Evolutionary conservation across 1,139 yeast species (phyloP), one percentile per base, ranked within the genome.

Genomic region (Debaryomyces fabryi): DNA sequence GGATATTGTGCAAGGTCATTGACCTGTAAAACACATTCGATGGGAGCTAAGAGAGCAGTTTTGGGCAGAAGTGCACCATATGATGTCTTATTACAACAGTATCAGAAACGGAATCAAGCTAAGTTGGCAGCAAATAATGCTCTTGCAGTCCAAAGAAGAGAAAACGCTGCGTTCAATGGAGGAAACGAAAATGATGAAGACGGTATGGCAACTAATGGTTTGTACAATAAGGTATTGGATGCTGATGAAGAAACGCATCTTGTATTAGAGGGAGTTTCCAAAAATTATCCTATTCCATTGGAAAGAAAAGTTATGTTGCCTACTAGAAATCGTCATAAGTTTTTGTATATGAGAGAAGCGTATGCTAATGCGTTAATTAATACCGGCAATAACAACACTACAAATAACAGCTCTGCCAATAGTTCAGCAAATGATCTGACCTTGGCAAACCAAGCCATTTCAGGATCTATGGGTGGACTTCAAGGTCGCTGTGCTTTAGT

Each of bases 31-130:
- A 91, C 98, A 0, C 99, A 93, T 67, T 89, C 97, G 0, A 92
- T 93, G 97, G 97, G 97, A 24, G 96, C 97, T 21, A 93, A 93
- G 61, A 81, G 99, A 58, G 93, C 97, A 1, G 99, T 93, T 21
- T 83, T 83, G 27, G 99, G 99, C 6, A 79, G 99, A 58, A 84
- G 96, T 45, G 92, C 95, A 7, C 92, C 97, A 0, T 93, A 91
- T 66, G 99, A 93, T 68, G 85, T 85, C 23, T 73, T 93, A 47
- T 74, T 93, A 50, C 92, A 93, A 39, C 93, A 89, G 40, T 92
- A 93, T 64, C 99, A 93, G 68, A 85, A 91, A 62, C 81, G 91
- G 58, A 93, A 92, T 65, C 97, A 92, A 68, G 93, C 96, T 40
- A 91, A 89, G 65, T 80, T 86, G 55, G 96, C 95, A 9, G 91